Conservation (phyloP, 2,329 filamentous ascomycete genomes). For the Cercospora berteroae region DNA sequence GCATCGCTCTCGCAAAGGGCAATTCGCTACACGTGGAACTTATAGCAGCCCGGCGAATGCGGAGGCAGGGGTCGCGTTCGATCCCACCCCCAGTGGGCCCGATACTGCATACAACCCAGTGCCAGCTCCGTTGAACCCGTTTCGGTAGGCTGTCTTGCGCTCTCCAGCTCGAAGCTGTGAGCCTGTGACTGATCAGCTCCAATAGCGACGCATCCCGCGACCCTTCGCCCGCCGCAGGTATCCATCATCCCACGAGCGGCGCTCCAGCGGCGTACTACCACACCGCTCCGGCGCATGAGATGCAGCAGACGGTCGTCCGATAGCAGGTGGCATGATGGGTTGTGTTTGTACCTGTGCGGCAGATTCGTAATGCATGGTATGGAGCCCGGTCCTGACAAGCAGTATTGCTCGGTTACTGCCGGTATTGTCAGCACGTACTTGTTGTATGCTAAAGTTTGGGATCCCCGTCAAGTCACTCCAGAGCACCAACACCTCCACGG, state of each 20-base stretch:
- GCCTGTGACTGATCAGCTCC: constrained; percentile 12
- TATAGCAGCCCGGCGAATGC: constrained; percentile 24
- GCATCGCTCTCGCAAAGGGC: constrained; percentile 39
- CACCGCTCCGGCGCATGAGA: constrained; percentile 16
- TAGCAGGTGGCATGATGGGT: constrained; percentile 15
- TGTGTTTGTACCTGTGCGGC: constrained; percentile 7
- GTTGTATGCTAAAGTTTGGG: not conserved
- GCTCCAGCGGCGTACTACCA: constrained; percentile 20
- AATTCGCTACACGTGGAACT: constrained; percentile 29
- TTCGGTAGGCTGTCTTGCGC: constrained; percentile 20
- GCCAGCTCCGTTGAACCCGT: constrained; percentile 22
- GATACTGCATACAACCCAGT: constrained; percentile 25
- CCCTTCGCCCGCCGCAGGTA: constrained; percentile 16
- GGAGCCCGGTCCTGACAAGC: constrained; percentile 11
- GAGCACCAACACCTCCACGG: constrained; percentile 2
- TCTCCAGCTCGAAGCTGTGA: not conserved
- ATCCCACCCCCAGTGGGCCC: constrained; percentile 12
- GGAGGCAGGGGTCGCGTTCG: constrained; percentile 19
- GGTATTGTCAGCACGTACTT: constrained; percentile 9
- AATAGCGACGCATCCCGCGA: constrained; percentile 20
- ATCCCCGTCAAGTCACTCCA: not conserved
- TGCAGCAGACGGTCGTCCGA: constrained; percentile 19
- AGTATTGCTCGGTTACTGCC: constrained; percentile 11
- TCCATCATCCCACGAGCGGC: constrained; percentile 10
- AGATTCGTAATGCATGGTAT: constrained; percentile 13